phyloP scores from a whole-genome alignment of 192 early-diverging fungal genomes.

The Coemansia sp. region DNA sequence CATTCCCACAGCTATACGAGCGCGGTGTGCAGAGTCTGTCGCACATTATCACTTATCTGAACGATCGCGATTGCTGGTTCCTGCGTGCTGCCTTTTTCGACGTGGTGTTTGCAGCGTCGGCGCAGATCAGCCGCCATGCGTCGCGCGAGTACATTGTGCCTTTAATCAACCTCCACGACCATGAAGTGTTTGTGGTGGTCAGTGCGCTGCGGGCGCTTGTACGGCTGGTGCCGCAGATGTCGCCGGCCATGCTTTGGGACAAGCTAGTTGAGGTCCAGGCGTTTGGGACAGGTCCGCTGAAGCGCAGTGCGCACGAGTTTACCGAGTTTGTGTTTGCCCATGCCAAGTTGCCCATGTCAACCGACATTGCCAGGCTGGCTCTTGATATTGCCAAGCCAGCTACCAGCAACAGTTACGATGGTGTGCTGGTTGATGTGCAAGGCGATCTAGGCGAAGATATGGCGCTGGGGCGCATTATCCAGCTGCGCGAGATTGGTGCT shows the following conservation, averaged over 20 bases:
- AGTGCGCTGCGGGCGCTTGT: conserved; percentile 83
- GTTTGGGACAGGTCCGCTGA: conserved; percentile 20
- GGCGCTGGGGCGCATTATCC: conserved; percentile 14
- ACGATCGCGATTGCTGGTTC: conserved; percentile 90
- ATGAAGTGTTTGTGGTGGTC: conserved; percentile 89
- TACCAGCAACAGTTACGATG: neutral
- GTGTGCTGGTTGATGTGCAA: neutral
- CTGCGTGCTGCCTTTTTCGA: conserved; percentile 94
- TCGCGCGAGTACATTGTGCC: conserved; percentile 93
- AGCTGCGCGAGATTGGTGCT: conserved; percentile 43
- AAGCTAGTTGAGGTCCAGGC: conserved; percentile 45
- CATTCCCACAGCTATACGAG: conserved; percentile 49
- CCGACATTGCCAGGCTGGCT: conserved; percentile 19
- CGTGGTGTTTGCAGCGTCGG: conserved; percentile 85
- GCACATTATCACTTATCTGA: conserved; percentile 96
- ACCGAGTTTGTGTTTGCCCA: conserved; percentile 27
- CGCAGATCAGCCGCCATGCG: conserved; percentile 80
- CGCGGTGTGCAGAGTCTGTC: conserved; percentile 58
- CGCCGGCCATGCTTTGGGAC: conserved; percentile 49
- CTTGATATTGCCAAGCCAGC: conserved; percentile 25
- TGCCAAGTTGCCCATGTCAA: conserved; percentile 32
- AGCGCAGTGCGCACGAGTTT: conserved; percentile 25
- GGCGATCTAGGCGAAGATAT: neutral
- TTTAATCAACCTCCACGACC: conserved; percentile 85
- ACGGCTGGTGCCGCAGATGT: conserved; percentile 60